These are phyloP conservation scores for Rhodotorula sp. DNA, from an alignment of 1,284 basidiomycete genomes.

Conservation along the genomic window DNA sequence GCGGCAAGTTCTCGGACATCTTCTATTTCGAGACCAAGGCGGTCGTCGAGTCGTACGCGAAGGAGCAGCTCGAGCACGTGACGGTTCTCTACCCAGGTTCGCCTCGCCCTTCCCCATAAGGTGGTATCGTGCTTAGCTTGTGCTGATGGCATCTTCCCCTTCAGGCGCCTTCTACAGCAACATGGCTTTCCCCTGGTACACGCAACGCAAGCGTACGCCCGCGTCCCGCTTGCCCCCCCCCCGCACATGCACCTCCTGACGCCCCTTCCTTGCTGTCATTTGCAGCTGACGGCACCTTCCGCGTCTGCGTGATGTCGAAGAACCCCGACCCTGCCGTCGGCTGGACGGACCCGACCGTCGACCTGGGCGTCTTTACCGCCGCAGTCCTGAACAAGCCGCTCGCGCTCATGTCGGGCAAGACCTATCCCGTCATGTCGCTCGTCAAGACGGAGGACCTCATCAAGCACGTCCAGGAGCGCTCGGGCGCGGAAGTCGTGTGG, in stretches of 20 bases:
- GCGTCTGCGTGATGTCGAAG: neutral
- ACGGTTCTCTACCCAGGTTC: conserved; percentile 3
- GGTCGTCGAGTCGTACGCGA: conserved; percentile 10
- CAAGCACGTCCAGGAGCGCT: neutral
- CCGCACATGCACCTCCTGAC: neutral
- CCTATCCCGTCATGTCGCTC: conserved; percentile 12
- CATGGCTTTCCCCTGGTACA: conserved; percentile 7
- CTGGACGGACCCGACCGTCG: neutral
- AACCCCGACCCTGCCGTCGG: neutral
- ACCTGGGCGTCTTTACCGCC: conserved; percentile 15
- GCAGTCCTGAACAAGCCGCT: conserved; percentile 15
- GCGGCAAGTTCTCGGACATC: neutral
- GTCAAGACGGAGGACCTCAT: neutral
- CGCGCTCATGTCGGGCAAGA: conserved; percentile 14
- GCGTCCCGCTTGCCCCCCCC: neutral
- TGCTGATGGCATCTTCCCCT: too few species aligned
- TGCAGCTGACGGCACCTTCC: conserved; percentile 8
- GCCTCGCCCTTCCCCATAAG: too few species aligned
- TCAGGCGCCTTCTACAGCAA: conserved; percentile 9
- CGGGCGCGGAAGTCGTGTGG: conserved; percentile 2
- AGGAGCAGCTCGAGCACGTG: neutral
- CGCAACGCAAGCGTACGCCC: conserved; percentile 6
- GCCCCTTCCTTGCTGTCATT: neutral
- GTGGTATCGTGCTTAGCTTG: too few species aligned
- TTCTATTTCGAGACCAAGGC: conserved; percentile 12